These are phyloP conservation scores for Aphanomyces cochlioides DNA, from an alignment of 352 stramenopile genomes.

Conservation along the genomic window DNA sequence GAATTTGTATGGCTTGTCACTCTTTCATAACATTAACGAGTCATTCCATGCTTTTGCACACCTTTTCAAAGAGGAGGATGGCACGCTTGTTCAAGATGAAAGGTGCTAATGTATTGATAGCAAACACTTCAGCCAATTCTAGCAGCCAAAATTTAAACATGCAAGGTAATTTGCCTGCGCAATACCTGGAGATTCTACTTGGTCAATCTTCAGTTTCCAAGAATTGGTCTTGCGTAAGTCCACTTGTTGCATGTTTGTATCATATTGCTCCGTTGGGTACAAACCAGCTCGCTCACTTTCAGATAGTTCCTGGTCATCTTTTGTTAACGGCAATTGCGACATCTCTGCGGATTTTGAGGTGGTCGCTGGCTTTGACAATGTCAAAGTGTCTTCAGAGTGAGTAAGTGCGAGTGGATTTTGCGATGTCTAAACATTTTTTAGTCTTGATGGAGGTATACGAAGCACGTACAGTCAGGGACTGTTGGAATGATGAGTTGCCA, in stretches of 20 bases:
- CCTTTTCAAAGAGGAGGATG: conserved; percentile 59
- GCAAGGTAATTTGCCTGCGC: not conserved
- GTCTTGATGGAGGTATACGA: too few species aligned
- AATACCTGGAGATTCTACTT: conserved; percentile 46
- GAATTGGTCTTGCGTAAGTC: conserved; percentile 90
- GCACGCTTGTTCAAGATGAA: conserved; percentile 92
- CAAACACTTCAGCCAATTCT: conserved; percentile 80
- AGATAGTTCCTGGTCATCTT: conserved; percentile 76
- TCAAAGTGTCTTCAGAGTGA: conserved; percentile 17
- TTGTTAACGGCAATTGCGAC: conserved; percentile 83
- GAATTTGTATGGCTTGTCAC: conserved; percentile 47
- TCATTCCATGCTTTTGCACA: conserved; percentile 22
- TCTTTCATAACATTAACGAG: conserved; percentile 33
- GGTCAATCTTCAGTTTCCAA: conserved; percentile 83
- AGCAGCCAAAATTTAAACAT: conserved; percentile 16
- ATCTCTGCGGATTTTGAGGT: conserved; percentile 80
- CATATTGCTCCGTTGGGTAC: conserved; percentile 70
- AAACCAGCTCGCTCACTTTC: conserved; percentile 42
- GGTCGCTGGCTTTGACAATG: conserved; percentile 26
- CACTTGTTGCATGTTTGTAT: conserved; percentile 92
- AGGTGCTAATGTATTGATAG: conserved; percentile 92
- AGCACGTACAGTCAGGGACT: conserved; percentile 15
- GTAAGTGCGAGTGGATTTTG: not conserved
- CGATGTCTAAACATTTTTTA: not conserved
- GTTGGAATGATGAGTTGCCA: conserved; percentile 49